phyloP scores from a whole-genome alignment of 305 asterid species.

The Ajuga reptans region DNA sequence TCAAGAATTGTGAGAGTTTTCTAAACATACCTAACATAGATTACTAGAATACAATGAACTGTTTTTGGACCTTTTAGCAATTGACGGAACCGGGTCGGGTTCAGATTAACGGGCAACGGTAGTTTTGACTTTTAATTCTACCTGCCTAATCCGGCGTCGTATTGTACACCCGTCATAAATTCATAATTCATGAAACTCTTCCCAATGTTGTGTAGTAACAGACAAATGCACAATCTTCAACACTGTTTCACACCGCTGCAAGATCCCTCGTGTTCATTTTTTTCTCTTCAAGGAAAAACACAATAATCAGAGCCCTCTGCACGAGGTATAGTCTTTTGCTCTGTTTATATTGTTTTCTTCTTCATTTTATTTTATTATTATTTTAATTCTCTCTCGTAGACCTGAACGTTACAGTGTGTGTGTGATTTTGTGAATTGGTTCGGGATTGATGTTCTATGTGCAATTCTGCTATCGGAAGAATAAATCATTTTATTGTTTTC shows the following conservation, averaged over 20 bases:
- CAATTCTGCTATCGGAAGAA: slow-evolving; percentile 6
- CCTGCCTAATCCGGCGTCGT: slow-evolving; percentile 33
- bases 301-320: slow-evolving; percentile 22
- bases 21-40: no score
- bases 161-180: neutral
- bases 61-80: neutral
- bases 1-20: no score
- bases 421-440: slow-evolving; percentile 19
- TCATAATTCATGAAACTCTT: slow-evolving; percentile 8
- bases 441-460: neutral
- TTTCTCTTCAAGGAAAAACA: slow-evolving; percentile 24
- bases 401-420: neutral
- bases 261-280: slow-evolving; percentile 38
- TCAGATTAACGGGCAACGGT: neutral
- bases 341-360: slow-evolving; percentile 1
- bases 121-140: slow-evolving; percentile 10
- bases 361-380: neutral
- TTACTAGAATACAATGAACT: neutral
- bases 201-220: slow-evolving; percentile 6
- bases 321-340: slow-evolving; percentile 25
- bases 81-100: neutral
- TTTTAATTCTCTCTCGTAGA: neutral
- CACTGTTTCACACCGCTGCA: slow-evolving; percentile 32
- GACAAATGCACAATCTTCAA: slow-evolving; percentile 29
- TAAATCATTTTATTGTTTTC: slow-evolving; percentile 28